Evolutionary conservation across 1,284 basidiomycete genomes (phyloP), one percentile per base, ranked within the genome.

Genomic region (Athelia sp.): DNA sequence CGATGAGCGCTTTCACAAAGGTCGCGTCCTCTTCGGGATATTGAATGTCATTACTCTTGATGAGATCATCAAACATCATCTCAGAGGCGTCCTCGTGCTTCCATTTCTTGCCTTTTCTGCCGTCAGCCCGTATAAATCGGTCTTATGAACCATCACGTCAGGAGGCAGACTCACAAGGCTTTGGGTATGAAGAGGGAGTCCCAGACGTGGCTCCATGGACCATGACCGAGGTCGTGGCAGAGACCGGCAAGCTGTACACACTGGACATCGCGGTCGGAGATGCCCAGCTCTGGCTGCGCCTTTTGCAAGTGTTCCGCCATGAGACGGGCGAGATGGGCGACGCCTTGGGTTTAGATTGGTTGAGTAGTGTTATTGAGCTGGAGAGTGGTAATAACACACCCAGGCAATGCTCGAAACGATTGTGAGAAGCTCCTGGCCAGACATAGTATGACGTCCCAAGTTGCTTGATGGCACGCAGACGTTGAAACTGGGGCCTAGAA

Each of bases 171-270:
- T 54, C 56, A 84, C 82, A 78, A 52, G 3, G 76, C 79, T 8
- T 53, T 55, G 0, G 83, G 84, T 36, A 87, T 84, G 63, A 86
- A 87, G 48, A 73, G 59, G 2, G 69, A 67, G 54, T 87, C 85
- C 81, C 83, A 87, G 1, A 87, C 81, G 62, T 88, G 85, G 56
- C 76, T 81, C 79, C 83, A 87, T 0, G 86, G 86, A 0, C 86
- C 85, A 57, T 87, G 84, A 0, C 84, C 84, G 1, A 87, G 72
- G 58, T 87, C 84, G 59, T 87, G 85, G 54, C 84, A 86, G 2
- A 87, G 71, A 0, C 83, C 86, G 0, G 86, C 86, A 17, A 87
- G 70, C 43, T 82, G 78, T 1, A 87, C 82, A 50, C 84, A 87
- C 31, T 74, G 70, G 9, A 87, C 69, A 52, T 89, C 86, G 23